Evolutionary conservation across 352 stramenopile species (phyloP).

Genomic region (Globisporangium orthogonon): DNA sequence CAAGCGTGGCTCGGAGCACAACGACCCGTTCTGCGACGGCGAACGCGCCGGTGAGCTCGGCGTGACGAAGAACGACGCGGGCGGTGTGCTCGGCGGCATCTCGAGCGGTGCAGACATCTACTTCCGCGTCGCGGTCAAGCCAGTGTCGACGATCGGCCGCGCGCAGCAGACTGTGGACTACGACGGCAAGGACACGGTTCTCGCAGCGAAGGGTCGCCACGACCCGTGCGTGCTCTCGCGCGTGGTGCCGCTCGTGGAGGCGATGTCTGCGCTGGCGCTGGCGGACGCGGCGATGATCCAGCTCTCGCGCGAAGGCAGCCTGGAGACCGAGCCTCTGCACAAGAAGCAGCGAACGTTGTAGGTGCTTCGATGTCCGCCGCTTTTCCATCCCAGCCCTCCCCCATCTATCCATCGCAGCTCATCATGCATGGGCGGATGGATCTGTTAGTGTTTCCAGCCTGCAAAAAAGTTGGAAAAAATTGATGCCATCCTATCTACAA

Average conservation of each 20-base stretch:
- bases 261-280: slow-evolving; percentile 96
- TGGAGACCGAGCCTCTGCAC: slow-evolving; percentile 32
- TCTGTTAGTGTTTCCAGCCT: no score
- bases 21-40: slow-evolving; percentile 94
- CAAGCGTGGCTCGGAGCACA: slow-evolving; percentile 96
- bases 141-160: slow-evolving; percentile 97
- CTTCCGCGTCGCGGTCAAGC: slow-evolving; percentile 98
- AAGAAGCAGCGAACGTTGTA: slow-evolving; percentile 64
- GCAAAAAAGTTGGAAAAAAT: no score
- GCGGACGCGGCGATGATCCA: slow-evolving; percentile 96
- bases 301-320: slow-evolving; percentile 79
- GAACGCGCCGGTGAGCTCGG: slow-evolving; percentile 48
- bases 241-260: slow-evolving; percentile 96
- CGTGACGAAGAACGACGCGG: slow-evolving; percentile 84
- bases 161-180: slow-evolving; percentile 93
- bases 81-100: slow-evolving; percentile 97
- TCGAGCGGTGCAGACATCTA: slow-evolving; percentile 98
- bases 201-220: slow-evolving; percentile 96
- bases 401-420: background rate
- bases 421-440: no score
- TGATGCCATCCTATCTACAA: no score
- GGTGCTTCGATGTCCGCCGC: background rate
- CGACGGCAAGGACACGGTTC: slow-evolving; percentile 92
- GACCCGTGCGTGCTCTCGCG: slow-evolving; percentile 97
- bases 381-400: background rate